These are phyloP conservation scores for Naganishia sp. DNA, from an alignment of 1,284 basidiomycete genomes.

Conservation along the genomic window DNA sequence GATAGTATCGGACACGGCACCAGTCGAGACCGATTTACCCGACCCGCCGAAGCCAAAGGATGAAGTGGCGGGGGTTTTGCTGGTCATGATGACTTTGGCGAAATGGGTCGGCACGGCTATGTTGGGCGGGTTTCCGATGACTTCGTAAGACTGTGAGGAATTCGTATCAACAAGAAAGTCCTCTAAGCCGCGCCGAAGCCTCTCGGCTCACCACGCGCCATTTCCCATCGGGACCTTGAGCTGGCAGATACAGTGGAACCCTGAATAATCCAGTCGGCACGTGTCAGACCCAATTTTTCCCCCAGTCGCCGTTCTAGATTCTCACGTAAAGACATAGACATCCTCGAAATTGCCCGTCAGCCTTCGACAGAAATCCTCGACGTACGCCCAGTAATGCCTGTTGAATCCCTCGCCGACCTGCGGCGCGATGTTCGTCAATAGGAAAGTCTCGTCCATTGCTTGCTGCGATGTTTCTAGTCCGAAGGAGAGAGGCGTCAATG, in stretches of 20 bases:
- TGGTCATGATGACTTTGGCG: conserved; percentile 87
- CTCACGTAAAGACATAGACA: conserved; percentile 89
- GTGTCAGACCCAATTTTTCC: not conserved
- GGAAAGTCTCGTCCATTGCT: conserved; percentile 97
- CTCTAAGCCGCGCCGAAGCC: no score
- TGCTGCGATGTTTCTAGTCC: conserved; percentile 57
- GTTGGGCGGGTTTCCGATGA: conserved; percentile 88
- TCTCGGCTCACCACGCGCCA: conserved; percentile 72
- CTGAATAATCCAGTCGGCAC: conserved; percentile 33
- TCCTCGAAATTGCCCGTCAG: conserved; percentile 84
- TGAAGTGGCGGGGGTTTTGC: conserved; percentile 64
- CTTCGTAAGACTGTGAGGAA: conserved; percentile 72
- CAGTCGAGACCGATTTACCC: conserved; percentile 30
- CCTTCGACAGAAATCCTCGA: conserved; percentile 92
- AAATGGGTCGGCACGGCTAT: conserved; percentile 96
- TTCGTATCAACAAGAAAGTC: no score
- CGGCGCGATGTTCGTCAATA: conserved; percentile 93
- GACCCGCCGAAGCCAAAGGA: not conserved
- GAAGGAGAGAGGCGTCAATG: not conserved
- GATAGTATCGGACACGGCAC: conserved; percentile 49
- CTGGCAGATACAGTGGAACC: conserved; percentile 93
- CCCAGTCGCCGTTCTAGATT: not conserved
- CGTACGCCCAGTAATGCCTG: conserved; percentile 94
- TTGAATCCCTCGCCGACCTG: conserved; percentile 99
- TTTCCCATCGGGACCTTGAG: conserved; percentile 80